Percentiles rank a stretch among this genome's conserved stretches.
These are phyloP conservation scores for Pyrenochaeta sp. DNA, from an alignment of 2,329 filamentous ascomycete species.

Conservation along the genomic window DNA sequence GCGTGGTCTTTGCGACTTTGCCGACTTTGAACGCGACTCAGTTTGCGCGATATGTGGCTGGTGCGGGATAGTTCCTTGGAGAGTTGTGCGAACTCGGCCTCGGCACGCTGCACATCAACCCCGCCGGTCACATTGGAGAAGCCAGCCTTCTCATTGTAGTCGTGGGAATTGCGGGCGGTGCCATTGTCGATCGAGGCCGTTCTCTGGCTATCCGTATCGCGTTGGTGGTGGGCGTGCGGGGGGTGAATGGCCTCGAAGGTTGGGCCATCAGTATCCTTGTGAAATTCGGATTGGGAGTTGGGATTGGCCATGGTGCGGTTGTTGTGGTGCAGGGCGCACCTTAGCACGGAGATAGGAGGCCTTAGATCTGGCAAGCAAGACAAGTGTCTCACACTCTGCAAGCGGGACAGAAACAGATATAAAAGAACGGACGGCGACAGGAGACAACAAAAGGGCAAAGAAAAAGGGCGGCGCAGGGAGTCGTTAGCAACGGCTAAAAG, in stretches of 20 bases:
- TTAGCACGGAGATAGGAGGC: slow-evolving; percentile 7
- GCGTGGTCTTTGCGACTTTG: slow-evolving; percentile 48
- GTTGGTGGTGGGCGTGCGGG: slow-evolving; percentile 19
- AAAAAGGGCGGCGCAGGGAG: not conserved
- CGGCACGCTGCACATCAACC: slow-evolving; percentile 71
- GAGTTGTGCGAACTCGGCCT: slow-evolving; percentile 74
- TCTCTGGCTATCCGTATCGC: slow-evolving; percentile 25
- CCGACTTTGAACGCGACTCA: slow-evolving; percentile 56
- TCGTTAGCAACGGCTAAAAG: slow-evolving; percentile 14
- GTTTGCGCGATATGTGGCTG: slow-evolving; percentile 46
- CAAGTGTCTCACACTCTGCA: slow-evolving; percentile 12
- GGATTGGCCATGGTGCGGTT: slow-evolving; percentile 33
- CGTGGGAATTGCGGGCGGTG: slow-evolving; percentile 29
- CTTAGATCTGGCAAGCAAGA: slow-evolving; percentile 1
- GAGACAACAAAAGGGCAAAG: slow-evolving; percentile 9
- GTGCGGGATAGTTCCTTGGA: slow-evolving; percentile 55
- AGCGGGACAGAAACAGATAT: slow-evolving; percentile 13
- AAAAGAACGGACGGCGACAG: slow-evolving; percentile 20
- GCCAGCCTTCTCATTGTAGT: slow-evolving; percentile 23
- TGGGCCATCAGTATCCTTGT: slow-evolving; percentile 30
- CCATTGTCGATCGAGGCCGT: slow-evolving; percentile 30
- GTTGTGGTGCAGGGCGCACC: slow-evolving; percentile 26
- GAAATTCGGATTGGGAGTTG: slow-evolving; percentile 18
- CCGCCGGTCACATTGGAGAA: slow-evolving; percentile 22
- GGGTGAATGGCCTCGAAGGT: slow-evolving; percentile 41